These are phyloP conservation scores for Penstemon davidsonii DNA, from an alignment of 257 asterid species.

Conservation along the genomic window DNA sequence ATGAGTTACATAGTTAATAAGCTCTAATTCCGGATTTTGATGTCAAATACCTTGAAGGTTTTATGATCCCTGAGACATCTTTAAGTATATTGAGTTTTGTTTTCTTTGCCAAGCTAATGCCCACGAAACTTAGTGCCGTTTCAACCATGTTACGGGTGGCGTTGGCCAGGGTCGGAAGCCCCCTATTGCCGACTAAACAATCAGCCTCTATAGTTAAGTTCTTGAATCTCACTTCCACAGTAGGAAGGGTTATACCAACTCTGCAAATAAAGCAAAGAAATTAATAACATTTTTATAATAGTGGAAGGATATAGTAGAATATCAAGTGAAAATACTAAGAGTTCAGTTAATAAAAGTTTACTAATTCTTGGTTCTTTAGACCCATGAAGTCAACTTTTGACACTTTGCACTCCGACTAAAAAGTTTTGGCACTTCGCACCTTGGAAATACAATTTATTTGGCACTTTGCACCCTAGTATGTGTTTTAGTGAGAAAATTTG, in stretches of 20 bases:
- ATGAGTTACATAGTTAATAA: not conserved
- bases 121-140: slow-evolving; percentile 39
- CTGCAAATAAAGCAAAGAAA: slow-evolving; percentile 28
- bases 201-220: slow-evolving; percentile 51
- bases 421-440: too few relatives aligned
- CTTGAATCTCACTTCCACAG: slow-evolving; percentile 57
- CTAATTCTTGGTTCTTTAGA: not conserved
- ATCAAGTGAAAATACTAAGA: not conserved
- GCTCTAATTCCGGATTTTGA: too few relatives aligned
- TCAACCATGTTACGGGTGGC: slow-evolving; percentile 50
- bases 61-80: slow-evolving; percentile 58
- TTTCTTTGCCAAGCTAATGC: slow-evolving; percentile 44
- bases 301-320: not conserved
- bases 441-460: too few relatives aligned
- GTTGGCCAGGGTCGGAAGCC: slow-evolving; percentile 61
- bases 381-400: too few relatives aligned
- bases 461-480: too few relatives aligned
- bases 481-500: too few relatives aligned
- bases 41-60: slow-evolving; percentile 55
- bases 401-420: too few relatives aligned
- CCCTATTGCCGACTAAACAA: slow-evolving; percentile 59
- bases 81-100: slow-evolving; percentile 58
- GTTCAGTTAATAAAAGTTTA: not conserved
- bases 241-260: slow-evolving; percentile 63
- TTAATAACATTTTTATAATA: not conserved